Evolutionary conservation across 768 basidiomycete genomes (phyloP), one percentile per base, ranked within the genome.

Genomic region (Lactarius vividus): DNA sequence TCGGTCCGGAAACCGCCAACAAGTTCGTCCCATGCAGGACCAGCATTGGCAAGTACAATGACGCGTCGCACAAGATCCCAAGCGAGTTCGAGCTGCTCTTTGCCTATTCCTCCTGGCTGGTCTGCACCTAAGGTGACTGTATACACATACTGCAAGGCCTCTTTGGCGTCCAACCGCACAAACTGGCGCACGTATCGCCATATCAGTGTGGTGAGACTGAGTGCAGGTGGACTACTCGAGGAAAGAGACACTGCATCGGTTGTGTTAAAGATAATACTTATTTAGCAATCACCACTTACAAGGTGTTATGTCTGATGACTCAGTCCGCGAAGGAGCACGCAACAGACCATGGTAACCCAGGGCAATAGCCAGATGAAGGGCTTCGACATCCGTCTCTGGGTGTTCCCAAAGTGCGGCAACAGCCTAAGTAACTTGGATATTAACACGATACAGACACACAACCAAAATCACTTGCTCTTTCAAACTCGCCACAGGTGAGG

Each of bases 131-230:
- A 83, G 62, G 88, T 86, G 7, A 97, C 83, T 65, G 91, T 91
- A 73, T 94, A 95, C 28, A 96, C 90, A 70, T 98, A 98, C 76
- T 99, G 95, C 59, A 99, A 77, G 0, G 96, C 96, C 72, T 96
- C 92, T 72, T 91, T 89, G 0, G 96, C 91, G 71, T 97, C 96
- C 83, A 93, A 86, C 77, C 89, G 92, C 31, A 91, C 91, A 74
- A 98, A 97, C 66, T 89, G 91, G 40, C 94, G 86, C 53, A 97
- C 87, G 73, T 99, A 98, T 18, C 94, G 90, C 86, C 94, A 95
- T 65, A 95, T 85, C 26, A 98, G 75, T 3, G 92, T 91, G 0
- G 94, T 84, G 26, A 98, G 80, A 73, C 90, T 91, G 55, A 96
- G 79, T 0, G 89, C 86, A 1, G 91, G 89, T 15, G 85, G 86